phyloP scores from a whole-genome alignment of 1,284 basidiomycete species.

The Moesziomyces globuligerus region DNA sequence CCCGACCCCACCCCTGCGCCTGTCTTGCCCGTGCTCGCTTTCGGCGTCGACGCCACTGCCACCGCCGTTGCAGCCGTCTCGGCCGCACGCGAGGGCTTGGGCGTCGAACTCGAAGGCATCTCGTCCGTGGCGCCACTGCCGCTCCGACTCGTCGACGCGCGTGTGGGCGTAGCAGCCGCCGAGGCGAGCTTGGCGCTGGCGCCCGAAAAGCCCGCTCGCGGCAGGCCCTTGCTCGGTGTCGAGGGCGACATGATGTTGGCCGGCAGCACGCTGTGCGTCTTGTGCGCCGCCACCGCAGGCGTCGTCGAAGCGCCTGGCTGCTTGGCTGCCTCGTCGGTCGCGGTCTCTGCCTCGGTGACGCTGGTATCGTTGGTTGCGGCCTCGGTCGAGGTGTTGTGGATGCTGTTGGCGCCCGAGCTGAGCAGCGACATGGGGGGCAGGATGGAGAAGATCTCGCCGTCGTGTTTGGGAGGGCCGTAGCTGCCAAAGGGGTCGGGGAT shows the following conservation, averaged over 20 bases:
- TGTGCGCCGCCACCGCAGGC: not conserved
- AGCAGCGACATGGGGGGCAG: slow-evolving; percentile 55
- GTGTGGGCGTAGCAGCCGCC: slow-evolving; percentile 24
- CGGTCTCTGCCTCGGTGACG: slow-evolving; percentile 18
- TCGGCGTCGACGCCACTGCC: slow-evolving; percentile 22
- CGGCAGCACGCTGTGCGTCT: slow-evolving; percentile 19
- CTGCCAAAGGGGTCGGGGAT: slow-evolving; percentile 92
- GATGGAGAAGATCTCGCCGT: slow-evolving; percentile 92
- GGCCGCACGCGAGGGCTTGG: slow-evolving; percentile 12
- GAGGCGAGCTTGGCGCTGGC: not conserved
- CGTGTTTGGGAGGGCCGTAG: slow-evolving; percentile 85
- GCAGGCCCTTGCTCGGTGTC: slow-evolving; percentile 46
- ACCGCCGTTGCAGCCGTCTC: not conserved
- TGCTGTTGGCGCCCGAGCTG: slow-evolving; percentile 39
- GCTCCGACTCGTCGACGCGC: slow-evolving; percentile 7
- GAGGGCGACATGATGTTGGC: slow-evolving; percentile 51
- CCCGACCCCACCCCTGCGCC: slow-evolving; percentile 7
- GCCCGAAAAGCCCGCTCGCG: slow-evolving; percentile 10
- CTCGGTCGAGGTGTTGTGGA: slow-evolving; percentile 39
- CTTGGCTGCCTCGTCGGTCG: slow-evolving; percentile 7
- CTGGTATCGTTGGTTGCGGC: slow-evolving; percentile 33
- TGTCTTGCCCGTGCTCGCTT: slow-evolving; percentile 10
- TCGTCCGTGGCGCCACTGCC: slow-evolving; percentile 1
- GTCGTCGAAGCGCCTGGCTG: not conserved
- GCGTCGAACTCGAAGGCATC: slow-evolving; percentile 31